Evolutionary conservation across 306 rosid genomes (phyloP), one percentile per base, ranked within the genome.

Genomic region (Fragaria nilgerrensis): DNA sequence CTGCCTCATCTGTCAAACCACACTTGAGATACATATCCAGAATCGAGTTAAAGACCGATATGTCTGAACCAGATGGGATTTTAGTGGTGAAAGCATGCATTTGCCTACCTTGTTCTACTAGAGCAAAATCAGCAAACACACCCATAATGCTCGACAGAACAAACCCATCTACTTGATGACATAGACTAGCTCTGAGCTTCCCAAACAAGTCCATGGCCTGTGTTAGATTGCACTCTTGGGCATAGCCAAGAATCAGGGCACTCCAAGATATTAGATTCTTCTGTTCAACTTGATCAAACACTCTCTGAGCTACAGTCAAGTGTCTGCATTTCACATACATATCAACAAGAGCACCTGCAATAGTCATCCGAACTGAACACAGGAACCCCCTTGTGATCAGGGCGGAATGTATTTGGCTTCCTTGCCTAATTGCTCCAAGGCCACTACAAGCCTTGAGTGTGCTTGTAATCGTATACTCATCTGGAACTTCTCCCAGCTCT

Each of bases 11-110:
- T 19, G 82, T 78, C 37, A 77, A 69, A 44, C 96, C 96, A 0
- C 91, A 88, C 85, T 88, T 90, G 84, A 88, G 84, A 82, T 90
- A 88, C 91, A 88, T 87, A 79, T 88, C 93, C 65, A 88, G 70
- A 56, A 88, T 75, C 11, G 93, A 90, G 84, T 90, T 85, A 14
- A 87, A 80, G 43, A 90, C 96, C 1, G 88, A 85, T 56, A 67
- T 79, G 75, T 87, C 91, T 49, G 82, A 79, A 82, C 93, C 86
- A 72, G 79, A 88, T 49, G 90, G 88, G 67, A 81, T 72, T 82
- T 90, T 88, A 32, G 81, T 22, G 39, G 91, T 62, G 73, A 85
- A 78, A 82, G 84, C 89, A 82, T 90, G 92, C 76, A 88, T 82
- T 85, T 90, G 90, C 88, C 76, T 88, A 71, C 96, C 96, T 49